phyloP scores from a whole-genome alignment of 2,329 filamentous ascomycete genomes.

The Dactylonectria estremocensis region DNA sequence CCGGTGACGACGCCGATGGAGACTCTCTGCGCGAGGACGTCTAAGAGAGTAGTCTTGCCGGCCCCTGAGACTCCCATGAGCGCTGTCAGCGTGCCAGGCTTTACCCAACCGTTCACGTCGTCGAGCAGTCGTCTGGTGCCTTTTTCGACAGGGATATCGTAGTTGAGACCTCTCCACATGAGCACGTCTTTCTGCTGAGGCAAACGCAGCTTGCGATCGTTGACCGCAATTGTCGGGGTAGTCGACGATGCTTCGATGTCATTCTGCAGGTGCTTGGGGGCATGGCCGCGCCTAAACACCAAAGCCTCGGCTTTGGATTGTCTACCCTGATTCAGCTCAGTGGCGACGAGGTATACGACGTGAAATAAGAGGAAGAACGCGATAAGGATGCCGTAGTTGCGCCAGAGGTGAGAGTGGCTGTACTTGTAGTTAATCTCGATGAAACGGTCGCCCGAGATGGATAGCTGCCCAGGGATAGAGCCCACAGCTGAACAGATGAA shows the following conservation, averaged over 20 bases:
- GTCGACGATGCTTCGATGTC: conserved; percentile 49
- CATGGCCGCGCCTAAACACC: conserved; percentile 73
- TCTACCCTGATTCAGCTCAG: conserved; percentile 68
- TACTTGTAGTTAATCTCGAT: conserved; percentile 23
- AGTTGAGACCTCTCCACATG: conserved; percentile 84
- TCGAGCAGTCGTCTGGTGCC: conserved; percentile 80
- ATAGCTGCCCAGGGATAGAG: conserved; percentile 43
- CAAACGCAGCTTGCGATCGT: conserved; percentile 43
- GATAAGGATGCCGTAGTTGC: conserved; percentile 62
- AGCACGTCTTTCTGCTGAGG: conserved; percentile 73
- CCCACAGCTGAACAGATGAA: conserved; percentile 71
- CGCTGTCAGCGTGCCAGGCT: conserved; percentile 88
- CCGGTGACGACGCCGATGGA: conserved; percentile 76
- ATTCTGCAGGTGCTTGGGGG: conserved; percentile 55
- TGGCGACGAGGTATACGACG: conserved; percentile 17
- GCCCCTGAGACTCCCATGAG: conserved; percentile 75
- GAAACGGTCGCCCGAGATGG: conserved; percentile 19
- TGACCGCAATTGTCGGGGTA: conserved; percentile 40
- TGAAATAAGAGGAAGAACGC: conserved; percentile 16
- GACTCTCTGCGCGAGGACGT: conserved; percentile 63
- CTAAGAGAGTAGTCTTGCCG: conserved; percentile 61
- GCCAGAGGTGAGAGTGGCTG: conserved; percentile 52
- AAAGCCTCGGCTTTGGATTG: conserved; percentile 74
- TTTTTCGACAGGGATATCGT: conserved; percentile 79
- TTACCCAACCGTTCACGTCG: conserved; percentile 89